Conservation (phyloP, 2,329 filamentous ascomycete species). For the Colletotrichum cereale region DNA sequence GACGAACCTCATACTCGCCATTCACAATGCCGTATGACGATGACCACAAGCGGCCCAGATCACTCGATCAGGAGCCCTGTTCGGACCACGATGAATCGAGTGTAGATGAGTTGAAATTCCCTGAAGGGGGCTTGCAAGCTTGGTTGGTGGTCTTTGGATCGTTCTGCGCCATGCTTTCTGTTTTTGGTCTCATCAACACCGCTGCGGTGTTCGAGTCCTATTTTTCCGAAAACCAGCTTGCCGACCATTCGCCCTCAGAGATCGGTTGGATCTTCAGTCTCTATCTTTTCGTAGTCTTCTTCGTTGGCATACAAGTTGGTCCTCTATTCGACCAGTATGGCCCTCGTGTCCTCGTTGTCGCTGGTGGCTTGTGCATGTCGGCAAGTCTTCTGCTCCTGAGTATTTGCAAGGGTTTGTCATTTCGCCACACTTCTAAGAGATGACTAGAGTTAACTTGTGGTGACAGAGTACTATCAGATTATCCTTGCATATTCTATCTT, state of each 20-base stretch:
- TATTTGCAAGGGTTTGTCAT: constrained; percentile 68
- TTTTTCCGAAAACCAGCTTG: constrained; percentile 78
- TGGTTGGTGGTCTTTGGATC: constrained; percentile 85
- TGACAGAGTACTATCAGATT: constrained; percentile 80
- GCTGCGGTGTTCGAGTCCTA: constrained; percentile 85
- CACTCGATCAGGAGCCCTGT: constrained; percentile 4
- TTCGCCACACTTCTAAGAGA: background rate
- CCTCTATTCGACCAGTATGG: constrained; percentile 85
- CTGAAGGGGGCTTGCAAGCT: constrained; percentile 78
- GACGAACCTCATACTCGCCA: background rate
- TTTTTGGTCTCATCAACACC: constrained; percentile 80
- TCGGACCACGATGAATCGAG: background rate
- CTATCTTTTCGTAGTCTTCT: constrained; percentile 85
- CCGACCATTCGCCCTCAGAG: constrained; percentile 72
- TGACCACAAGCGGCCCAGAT: constrained; percentile 2
- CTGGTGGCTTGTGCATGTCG: constrained; percentile 72
- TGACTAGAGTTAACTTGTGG: background rate
- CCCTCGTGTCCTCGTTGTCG: constrained; percentile 73
- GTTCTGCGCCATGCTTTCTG: constrained; percentile 77
- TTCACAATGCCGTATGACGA: background rate
- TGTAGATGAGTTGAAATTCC: constrained; percentile 48
- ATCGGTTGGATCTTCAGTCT: constrained; percentile 91
- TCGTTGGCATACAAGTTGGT: constrained; percentile 84
- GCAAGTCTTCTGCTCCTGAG: constrained; percentile 76
- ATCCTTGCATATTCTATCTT: constrained; percentile 81